phyloP scores from a whole-genome alignment of 116 monocot species.

The Cymodocea nodosa region DNA sequence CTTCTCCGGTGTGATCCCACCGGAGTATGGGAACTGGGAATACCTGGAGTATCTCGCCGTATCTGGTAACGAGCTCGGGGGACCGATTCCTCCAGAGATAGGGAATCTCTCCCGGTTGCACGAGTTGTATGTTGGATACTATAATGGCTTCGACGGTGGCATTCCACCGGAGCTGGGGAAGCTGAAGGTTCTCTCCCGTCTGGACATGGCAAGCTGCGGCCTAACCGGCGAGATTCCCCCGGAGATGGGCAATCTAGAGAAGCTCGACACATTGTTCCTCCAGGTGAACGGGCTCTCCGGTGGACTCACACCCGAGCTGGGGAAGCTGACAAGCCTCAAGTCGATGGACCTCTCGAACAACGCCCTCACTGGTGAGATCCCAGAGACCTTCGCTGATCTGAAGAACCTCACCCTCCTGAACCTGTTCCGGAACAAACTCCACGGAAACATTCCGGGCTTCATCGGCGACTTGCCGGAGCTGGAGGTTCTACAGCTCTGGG shows the following conservation, averaged over 20 bases:
- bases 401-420: slow-evolving; percentile 62
- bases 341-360: slow-evolving; percentile 81
- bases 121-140: slow-evolving; percentile 71
- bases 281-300: slow-evolving; percentile 66
- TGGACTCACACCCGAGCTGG: slow-evolving; percentile 43
- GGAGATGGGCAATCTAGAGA: slow-evolving; percentile 42
- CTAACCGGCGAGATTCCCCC: slow-evolving; percentile 53
- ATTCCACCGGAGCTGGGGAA: slow-evolving; percentile 61
- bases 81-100: slow-evolving; percentile 47
- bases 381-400: slow-evolving; percentile 39
- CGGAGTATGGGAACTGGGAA: slow-evolving; percentile 46
- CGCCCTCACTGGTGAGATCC: slow-evolving; percentile 51
- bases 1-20: slow-evolving; percentile 59
- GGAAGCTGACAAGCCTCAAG: slow-evolving; percentile 39
- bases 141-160: slow-evolving; percentile 56
- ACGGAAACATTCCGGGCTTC: slow-evolving; percentile 56
- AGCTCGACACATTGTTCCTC: slow-evolving; percentile 66
- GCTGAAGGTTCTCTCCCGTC: slow-evolving; percentile 34
- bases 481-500: slow-evolving; percentile 88
- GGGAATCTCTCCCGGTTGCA: slow-evolving; percentile 46
- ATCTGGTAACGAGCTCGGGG: slow-evolving; percentile 70
- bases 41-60: slow-evolving; percentile 64
- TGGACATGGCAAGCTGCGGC: slow-evolving; percentile 80
- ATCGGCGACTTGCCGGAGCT: slow-evolving; percentile 54
- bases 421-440: slow-evolving; percentile 63